A percentile compares a stretch with the other conserved stretches of the same genome.
These are phyloP conservation scores for Spongospora subterranea DNA, from an alignment of 208 protist species.

Conservation along the genomic window DNA sequence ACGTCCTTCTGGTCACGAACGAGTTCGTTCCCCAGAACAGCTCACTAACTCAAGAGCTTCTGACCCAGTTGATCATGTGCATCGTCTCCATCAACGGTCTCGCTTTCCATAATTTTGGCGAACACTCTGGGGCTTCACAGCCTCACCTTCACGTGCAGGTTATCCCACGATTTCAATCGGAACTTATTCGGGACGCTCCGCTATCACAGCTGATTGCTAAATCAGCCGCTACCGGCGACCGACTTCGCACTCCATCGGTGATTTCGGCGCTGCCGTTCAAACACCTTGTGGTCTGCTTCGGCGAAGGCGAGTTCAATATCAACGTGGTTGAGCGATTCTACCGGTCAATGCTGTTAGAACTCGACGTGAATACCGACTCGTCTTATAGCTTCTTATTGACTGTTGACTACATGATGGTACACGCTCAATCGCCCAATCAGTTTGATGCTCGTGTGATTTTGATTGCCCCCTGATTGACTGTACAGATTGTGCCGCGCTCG, in stretches of 20 bases:
- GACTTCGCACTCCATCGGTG: not conserved
- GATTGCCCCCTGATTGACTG: not conserved
- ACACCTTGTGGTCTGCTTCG: not conserved
- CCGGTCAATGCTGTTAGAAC: not conserved
- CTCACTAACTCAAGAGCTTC: not conserved
- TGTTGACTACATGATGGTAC: conserved; percentile 9
- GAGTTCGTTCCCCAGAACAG: conserved; percentile 49
- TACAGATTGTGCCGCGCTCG: not conserved
- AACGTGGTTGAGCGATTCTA: conserved; percentile 1
- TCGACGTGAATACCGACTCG: not conserved
- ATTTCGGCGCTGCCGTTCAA: not conserved
- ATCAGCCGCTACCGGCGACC: not conserved
- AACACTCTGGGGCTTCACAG: conserved; percentile 19
- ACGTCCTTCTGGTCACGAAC: conserved; percentile 46
- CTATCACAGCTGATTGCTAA: not conserved
- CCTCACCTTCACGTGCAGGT: conserved; percentile 53
- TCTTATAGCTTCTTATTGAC: conserved; percentile 29
- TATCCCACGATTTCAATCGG: conserved; percentile 22
- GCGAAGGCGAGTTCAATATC: not conserved
- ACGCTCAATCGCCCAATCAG: not conserved
- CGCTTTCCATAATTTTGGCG: conserved; percentile 22
- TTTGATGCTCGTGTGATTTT: not conserved
- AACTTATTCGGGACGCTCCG: not conserved
- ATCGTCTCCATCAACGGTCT: not conserved
- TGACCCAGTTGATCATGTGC: not conserved